Base-by-base conservation (phyloP, 805 yeast species). In the Saccharomycopsis microspora region DNA sequence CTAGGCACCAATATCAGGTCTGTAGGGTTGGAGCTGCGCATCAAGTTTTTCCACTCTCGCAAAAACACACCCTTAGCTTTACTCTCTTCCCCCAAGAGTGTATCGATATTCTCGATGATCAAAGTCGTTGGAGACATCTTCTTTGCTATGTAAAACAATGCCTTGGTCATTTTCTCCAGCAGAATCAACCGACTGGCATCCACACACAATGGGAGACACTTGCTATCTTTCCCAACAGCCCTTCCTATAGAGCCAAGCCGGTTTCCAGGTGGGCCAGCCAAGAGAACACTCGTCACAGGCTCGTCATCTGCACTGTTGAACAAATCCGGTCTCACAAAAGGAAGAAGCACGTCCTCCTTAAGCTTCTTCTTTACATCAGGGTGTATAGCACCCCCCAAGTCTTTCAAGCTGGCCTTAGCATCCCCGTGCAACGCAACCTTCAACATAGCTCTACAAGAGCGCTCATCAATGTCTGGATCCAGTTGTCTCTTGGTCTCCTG, bases 211-310 rank as follows among this genome's bases (percentile, higher is more conserved):
- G 47, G 42, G 4, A 48, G 8, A 27, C 47, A 36, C 42, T 47
- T 81, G 5, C 96, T 83, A 66, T 93, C 97, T 2, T 94, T 85
- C 3, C 97, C 97, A 3, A 93, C 97, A 0, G 97, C 96, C 54
- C 96, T 72, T 0, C 97, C 97, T 55, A 90, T 73, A 97, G 90
- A 89, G 1, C 97, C 89, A 60, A 93, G 90, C 48, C 97, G 97
- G 0, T 97, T 90, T n/a, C 98, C 98, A 0, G 97, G 97, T 3
- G 98, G 97, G 0, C 98, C 98, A 68, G 88, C 90, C 39, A 90
- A 65, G 27, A 90, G 70, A 95, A 93, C 87, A n/a, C 8, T 8
- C 97, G 97, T 50, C 95, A 68, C 0, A 95, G 89, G 0, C 2
- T 9, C 9, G 41, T 39, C 11, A 11, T 39, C 41, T 27, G 9